These are phyloP conservation scores for Jatropha multifida DNA, from an alignment of 441 rosid genomes.

Conservation along the genomic window DNA sequence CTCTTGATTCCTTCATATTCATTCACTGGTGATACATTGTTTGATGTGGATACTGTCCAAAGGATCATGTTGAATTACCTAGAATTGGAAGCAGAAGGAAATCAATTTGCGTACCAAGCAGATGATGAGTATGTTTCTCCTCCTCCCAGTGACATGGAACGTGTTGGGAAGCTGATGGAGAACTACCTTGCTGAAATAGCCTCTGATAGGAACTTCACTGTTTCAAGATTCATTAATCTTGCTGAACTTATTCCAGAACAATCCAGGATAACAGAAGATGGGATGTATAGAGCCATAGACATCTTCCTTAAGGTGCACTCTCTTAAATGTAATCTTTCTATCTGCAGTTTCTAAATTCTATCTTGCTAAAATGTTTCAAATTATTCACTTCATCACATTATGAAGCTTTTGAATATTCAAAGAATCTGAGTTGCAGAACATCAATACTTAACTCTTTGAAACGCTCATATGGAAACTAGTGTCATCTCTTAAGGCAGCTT, in stretches of 20 bases:
- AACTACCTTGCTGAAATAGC: constrained; percentile 90
- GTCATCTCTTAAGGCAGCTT: background rate
- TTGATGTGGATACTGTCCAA: constrained; percentile 72
- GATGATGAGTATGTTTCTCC: constrained; percentile 60
- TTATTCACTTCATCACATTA: background rate
- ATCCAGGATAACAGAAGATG: constrained; percentile 87
- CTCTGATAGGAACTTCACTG: constrained; percentile 77
- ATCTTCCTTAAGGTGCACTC: constrained; percentile 78
- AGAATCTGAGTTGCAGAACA: too few relatives aligned
- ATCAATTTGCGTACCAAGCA: constrained; percentile 35
- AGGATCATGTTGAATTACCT: constrained; percentile 58
- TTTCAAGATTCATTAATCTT: constrained; percentile 63
- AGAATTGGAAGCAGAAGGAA: constrained; percentile 58
- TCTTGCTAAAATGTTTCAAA: background rate
- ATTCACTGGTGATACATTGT: constrained; percentile 71
- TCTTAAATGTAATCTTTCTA: background rate
- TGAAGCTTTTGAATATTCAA: background rate
- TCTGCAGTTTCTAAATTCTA: background rate
- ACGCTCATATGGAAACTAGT: background rate
- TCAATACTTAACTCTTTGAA: background rate
- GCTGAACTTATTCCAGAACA: constrained; percentile 75
- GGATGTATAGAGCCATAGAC: constrained; percentile 82
- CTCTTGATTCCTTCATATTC: constrained; percentile 85
- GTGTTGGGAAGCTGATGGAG: constrained; percentile 75
- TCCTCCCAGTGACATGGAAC: constrained; percentile 47